Evolutionary conservation across 257 asterid species (phyloP), one percentile per base, ranked within the genome.

Genomic region (Euphrasia confusa): DNA sequence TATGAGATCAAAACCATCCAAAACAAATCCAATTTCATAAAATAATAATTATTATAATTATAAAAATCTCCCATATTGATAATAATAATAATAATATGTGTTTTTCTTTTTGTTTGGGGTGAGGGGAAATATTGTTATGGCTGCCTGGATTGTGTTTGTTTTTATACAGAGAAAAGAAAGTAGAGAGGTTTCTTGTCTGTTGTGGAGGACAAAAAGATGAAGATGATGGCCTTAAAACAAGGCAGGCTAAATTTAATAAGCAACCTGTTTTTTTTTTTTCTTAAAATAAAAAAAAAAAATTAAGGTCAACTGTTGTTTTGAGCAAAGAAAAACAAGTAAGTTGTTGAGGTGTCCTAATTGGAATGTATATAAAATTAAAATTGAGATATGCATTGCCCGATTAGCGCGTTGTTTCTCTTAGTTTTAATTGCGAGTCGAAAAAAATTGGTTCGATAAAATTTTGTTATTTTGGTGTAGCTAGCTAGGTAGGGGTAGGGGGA

Each of bases 91-190:
- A 21, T 21, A 21, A 21, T 21, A 21, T 42, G 10, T 42, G 48
- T 42, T 42, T 5, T 42, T 42, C 35, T 17, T 63, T 66, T 26
- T 30, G 1, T 44, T 64, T 33, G 57, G 49, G 63, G 49, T 42
- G 37, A 4, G 64, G 57, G 72, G 68, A 54, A 65, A 71, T 68
- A 70, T 66, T 45, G 69, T 63, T 60, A 5, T 64, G 74, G 73
- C 27, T 57, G 77, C 62, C 57, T 67, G 56, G 77, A 70, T 80
- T 77, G 79, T 72, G 83, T 81, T 75, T 81, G 78, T 75, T 81
- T 80, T 81, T 81, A 81, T 78, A 78, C 78, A 73, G 69, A 65
- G 77, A 74, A 40, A 76, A 70, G 73, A 73, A 71, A 75, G 78
- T 58, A 55, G 70, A 55, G 70, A 72, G 54, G 48, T 42, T 42